Conservation (phyloP, 2,329 filamentous ascomycete species). For the Colletotrichum tofieldiae region DNA sequence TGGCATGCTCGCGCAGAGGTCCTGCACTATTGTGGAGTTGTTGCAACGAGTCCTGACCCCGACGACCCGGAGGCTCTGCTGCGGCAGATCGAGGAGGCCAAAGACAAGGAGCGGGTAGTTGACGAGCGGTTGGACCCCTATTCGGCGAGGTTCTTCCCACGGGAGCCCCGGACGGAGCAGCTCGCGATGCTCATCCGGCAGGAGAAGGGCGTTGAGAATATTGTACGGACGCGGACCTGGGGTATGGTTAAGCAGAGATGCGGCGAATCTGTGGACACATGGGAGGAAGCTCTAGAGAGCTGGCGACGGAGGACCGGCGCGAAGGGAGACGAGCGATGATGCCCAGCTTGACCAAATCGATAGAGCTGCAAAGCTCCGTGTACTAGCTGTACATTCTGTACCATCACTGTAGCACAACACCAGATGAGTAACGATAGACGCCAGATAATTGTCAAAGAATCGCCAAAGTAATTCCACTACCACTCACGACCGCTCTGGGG, state of each 20-base stretch:
- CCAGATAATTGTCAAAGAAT: background rate
- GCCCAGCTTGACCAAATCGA: background rate
- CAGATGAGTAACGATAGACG: constrained; percentile 24
- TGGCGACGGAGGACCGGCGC: constrained; percentile 61
- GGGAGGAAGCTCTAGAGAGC: constrained; percentile 75
- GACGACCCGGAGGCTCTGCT: constrained; percentile 84
- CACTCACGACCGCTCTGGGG: background rate
- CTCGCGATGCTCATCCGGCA: constrained; percentile 82
- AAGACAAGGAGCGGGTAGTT: constrained; percentile 80
- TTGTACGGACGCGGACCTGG: constrained; percentile 89
- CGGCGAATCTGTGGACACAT: constrained; percentile 69
- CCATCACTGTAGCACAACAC: constrained; percentile 28
- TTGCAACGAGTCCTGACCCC: constrained; percentile 90
- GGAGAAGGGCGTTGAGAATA: constrained; percentile 83
- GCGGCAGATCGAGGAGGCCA: constrained; percentile 79
- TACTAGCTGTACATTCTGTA: constrained; percentile 19
- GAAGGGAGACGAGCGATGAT: constrained; percentile 19
- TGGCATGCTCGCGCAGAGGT: constrained; percentile 90
- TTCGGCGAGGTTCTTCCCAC: constrained; percentile 84
- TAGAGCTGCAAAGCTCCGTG: background rate
- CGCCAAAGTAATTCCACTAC: background rate
- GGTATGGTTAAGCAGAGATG: constrained; percentile 83
- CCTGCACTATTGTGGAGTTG: constrained; percentile 88
- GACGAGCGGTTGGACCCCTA: constrained; percentile 96
- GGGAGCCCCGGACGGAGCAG: constrained; percentile 84